Percentiles rank a stretch among this genome's conserved stretches.
Conservation (phyloP, 768 basidiomycete species). For the Omphalotus guepiniiformis region DNA sequence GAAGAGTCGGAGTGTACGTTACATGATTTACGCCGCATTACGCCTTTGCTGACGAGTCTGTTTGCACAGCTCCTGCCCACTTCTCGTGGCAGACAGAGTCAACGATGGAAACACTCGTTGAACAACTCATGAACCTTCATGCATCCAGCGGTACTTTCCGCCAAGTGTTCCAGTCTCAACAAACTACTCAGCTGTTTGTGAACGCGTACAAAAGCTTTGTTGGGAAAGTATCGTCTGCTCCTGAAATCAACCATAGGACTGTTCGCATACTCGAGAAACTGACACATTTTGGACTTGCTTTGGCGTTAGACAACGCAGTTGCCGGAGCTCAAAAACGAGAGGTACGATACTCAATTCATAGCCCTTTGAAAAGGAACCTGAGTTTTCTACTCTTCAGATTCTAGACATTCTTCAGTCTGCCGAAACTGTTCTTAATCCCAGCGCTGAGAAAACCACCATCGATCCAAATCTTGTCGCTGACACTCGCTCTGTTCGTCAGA, state of each 20-base stretch:
- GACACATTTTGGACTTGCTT: constrained; percentile 61
- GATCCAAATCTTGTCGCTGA: constrained; percentile 51
- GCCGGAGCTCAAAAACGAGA: constrained; percentile 67
- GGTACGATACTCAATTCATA: constrained; percentile 33
- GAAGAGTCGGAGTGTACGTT: constrained; percentile 16
- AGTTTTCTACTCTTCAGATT: constrained; percentile 37
- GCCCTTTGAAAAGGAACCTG: neutral
- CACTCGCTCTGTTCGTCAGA: constrained; percentile 46
- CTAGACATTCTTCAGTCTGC: constrained; percentile 54
- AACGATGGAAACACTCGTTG: constrained; percentile 58
- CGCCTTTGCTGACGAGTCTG: neutral
- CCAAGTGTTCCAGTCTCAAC: constrained; percentile 68
- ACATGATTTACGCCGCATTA: neutral
- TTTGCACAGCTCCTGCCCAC: neutral
- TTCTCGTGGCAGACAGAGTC: constrained; percentile 20
- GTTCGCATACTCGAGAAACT: constrained; percentile 66
- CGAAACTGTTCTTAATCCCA: constrained; percentile 48
- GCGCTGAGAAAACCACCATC: constrained; percentile 42
- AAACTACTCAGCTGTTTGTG: constrained; percentile 62
- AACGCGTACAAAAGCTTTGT: constrained; percentile 60
- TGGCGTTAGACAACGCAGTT: constrained; percentile 62
- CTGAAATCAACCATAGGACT: constrained; percentile 37
- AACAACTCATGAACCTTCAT: constrained; percentile 68
- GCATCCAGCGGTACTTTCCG: constrained; percentile 62
- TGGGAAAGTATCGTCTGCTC: constrained; percentile 30